Base-by-base conservation (phyloP, 331 rosid species). In the Spiraea crenata region DNA sequence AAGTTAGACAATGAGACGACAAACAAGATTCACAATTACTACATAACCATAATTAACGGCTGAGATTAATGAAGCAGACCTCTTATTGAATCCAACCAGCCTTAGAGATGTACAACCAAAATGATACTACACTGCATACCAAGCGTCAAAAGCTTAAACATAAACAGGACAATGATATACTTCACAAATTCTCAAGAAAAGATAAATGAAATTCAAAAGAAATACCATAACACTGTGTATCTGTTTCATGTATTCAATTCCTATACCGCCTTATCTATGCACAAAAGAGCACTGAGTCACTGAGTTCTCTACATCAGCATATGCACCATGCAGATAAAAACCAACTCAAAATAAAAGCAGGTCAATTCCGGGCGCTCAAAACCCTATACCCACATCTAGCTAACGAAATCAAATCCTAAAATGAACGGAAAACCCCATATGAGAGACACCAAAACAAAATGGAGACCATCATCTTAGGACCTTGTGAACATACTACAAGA, bases 241-340 rank as follows among this genome's bases (percentile, higher is more conserved):
- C 80, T 79, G 79, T 83, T 85, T 62, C 81, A 87, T 68, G 88
- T 91, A 83, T 87, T 91, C 76, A 86, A 82, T 89, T 86, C 83
- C 95, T 95, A 86, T 95, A 95, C 90, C 93, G 78, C 85, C 83
- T 81, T 84, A 81, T 86, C 85, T 91, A 95, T 91, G 89, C 97
- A 95, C 97, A 91, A 83, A 86, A 83, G 85, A 85, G 76, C 82
- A 74, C 74, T 47, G 75, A 82, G 82, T 82, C 80, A 74, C 74
- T 44, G 75, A 80, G 82, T 81, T 80, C 83, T 84, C 97, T 86
- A 85, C 89, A 89, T 79, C 79, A 81, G 81, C 89, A 82, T 75
- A 81, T 82, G 92, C 90, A 86, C 88, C 88, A 76, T 31, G 79
- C 60, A 63, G 82, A 83, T 77, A 82, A 85, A 81, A 82, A 73